These are phyloP conservation scores for Komagataella pastoris DNA, from an alignment of 805 yeast species.

Conservation along the genomic window DNA sequence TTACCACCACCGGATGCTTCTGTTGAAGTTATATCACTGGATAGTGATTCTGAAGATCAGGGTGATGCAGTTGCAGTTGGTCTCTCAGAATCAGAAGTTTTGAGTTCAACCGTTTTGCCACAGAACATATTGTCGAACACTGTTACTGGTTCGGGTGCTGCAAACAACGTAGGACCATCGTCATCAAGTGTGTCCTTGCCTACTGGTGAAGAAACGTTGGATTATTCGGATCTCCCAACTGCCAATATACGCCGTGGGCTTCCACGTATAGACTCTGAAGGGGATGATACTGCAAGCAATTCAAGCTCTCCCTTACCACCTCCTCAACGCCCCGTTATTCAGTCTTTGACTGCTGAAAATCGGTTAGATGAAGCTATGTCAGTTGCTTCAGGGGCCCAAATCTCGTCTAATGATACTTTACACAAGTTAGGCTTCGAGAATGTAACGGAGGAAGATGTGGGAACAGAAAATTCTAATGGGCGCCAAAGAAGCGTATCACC, in stretches of 20 bases:
- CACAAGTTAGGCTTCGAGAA: not conserved
- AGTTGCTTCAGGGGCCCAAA: not conserved
- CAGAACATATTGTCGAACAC: not conserved
- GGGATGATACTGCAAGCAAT: not conserved
- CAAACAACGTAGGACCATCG: not conserved
- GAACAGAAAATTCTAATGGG: not conserved
- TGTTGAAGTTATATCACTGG: constrained; percentile 33
- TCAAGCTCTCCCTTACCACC: not conserved
- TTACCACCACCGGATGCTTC: constrained; percentile 8
- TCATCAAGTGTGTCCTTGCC: not conserved
- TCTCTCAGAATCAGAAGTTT: not conserved
- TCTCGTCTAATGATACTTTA: not conserved
- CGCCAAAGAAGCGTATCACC: not conserved
- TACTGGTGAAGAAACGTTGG: not conserved
- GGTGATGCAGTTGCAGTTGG: constrained; percentile 15
- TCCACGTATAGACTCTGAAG: not conserved
- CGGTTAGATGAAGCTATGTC: not conserved
- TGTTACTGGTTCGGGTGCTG: not conserved
- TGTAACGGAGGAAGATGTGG: not conserved
- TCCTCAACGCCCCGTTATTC: not conserved
- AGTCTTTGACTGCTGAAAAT: not conserved
- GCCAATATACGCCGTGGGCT: not conserved
- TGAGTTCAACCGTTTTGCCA: not conserved
- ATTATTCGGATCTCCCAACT: not conserved
- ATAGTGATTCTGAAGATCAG: constrained; percentile 21